These are phyloP conservation scores for Lasiosphaeria ovina DNA, from an alignment of 495 filamentous ascomycete genomes.

Conservation along the genomic window DNA sequence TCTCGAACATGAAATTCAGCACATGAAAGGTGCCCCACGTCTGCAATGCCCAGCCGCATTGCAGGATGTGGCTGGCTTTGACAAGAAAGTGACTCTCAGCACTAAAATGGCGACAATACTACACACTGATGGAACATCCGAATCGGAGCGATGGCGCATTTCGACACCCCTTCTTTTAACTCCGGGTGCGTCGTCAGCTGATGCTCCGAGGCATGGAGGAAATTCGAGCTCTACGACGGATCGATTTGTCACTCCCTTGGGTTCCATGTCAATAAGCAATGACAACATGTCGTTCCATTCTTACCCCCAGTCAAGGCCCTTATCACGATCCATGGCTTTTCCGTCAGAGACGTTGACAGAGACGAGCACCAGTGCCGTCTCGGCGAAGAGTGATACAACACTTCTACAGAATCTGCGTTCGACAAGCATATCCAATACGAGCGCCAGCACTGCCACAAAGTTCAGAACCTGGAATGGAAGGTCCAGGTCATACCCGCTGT, in stretches of 20 bases:
- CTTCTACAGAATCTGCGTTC: conserved; percentile 3
- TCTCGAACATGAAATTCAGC: conserved; percentile 33
- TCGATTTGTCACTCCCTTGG: conserved; percentile 22
- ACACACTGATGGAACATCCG: conserved; percentile 17
- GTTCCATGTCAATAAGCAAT: conserved; percentile 18
- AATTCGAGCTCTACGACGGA: conserved; percentile 20
- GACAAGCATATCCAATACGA: not conserved
- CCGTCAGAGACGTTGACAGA: not conserved
- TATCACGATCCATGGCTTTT: conserved; percentile 5
- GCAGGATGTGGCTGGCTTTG: not conserved
- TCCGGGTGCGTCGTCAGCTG: conserved; percentile 2
- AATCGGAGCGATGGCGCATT: not conserved
- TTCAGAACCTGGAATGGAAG: conserved; percentile 15
- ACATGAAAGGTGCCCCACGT: conserved; percentile 23
- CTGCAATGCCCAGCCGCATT: not conserved
- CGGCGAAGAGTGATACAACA: conserved; percentile 13
- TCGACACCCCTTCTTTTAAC: not conserved
- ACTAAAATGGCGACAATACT: conserved; percentile 20
- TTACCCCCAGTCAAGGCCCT: conserved; percentile 18
- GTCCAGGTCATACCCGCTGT: conserved; percentile 7
- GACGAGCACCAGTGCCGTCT: conserved; percentile 5
- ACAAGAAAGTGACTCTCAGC: conserved; percentile 11
- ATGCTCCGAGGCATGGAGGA: conserved; percentile 3
- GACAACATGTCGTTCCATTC: conserved; percentile 26
- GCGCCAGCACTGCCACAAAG: not conserved